phyloP scores from a whole-genome alignment of 1,139 yeast species.

The Lodderomyces metapsilosis region DNA sequence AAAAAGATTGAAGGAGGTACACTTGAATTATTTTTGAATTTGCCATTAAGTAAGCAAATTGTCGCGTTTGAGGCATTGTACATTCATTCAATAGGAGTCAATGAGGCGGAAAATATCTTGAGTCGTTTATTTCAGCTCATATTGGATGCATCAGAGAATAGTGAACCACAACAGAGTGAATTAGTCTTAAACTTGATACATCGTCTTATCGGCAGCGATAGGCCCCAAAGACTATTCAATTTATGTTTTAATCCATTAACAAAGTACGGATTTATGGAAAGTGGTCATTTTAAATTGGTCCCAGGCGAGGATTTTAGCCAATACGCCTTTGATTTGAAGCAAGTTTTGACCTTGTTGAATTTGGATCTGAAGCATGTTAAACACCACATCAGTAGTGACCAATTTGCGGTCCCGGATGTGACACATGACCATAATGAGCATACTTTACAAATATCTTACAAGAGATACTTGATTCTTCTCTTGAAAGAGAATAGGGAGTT shows the following conservation, averaged over 20 bases:
- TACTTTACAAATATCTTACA: neutral
- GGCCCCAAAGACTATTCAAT: conserved; percentile 58
- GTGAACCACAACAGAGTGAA: conserved; percentile 37
- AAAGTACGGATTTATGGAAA: conserved; percentile 32
- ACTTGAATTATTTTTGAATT: conserved; percentile 43
- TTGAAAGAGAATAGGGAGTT: conserved; percentile 51
- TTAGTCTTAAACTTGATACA: conserved; percentile 59
- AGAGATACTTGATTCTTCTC: neutral
- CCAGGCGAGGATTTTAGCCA: conserved; percentile 18
- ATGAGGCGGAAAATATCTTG: conserved; percentile 47
- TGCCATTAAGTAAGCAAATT: conserved; percentile 37
- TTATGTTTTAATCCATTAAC: conserved; percentile 53
- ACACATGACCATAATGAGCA: conserved; percentile 24
- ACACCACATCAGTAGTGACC: conserved; percentile 47
- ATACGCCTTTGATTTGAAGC: conserved; percentile 56
- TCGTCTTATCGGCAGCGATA: conserved; percentile 44
- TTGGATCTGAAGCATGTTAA: conserved; percentile 41
- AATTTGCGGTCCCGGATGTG: conserved; percentile 51
- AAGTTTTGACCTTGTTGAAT: conserved; percentile 50
- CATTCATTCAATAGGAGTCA: conserved; percentile 51
- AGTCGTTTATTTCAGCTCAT: conserved; percentile 67
- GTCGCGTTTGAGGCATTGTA: conserved; percentile 56
- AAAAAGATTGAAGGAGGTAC: conserved; percentile 61
- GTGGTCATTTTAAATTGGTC: conserved; percentile 10
- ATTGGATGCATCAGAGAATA: conserved; percentile 58